phyloP scores from a whole-genome alignment of 2,329 filamentous ascomycete genomes.

The Trichoderma semiorbis region DNA sequence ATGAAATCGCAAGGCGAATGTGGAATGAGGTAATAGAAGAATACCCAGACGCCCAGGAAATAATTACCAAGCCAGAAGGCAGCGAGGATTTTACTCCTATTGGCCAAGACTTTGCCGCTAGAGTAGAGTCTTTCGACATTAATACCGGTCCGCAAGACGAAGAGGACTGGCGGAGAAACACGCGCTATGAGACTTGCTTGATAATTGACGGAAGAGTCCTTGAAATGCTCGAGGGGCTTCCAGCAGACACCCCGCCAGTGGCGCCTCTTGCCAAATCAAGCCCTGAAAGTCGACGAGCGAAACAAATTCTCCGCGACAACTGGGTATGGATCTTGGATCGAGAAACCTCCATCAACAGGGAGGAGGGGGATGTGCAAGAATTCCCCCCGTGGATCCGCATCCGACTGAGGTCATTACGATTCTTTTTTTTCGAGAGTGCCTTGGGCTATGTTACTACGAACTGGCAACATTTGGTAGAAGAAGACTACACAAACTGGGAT shows the following conservation, averaged over 20 bases:
- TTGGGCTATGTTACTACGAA: neutral
- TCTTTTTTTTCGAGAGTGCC: neutral
- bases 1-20: neutral
- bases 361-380: neutral
- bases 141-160: neutral
- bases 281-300: neutral
- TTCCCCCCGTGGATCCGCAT: neutral
- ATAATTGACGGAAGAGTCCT: neutral
- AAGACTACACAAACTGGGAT: neutral
- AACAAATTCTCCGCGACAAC: neutral
- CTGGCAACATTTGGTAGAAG: neutral
- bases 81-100: neutral
- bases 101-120: neutral
- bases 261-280: neutral
- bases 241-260: neutral
- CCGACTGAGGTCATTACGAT: fast-evolving
- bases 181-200: neutral
- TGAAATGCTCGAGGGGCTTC: neutral
- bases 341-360: neutral
- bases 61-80: neutral
- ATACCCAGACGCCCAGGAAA: neutral
- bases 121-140: neutral
- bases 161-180: neutral
- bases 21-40: neutral
- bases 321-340: neutral